Base-by-base conservation (phyloP, 352 stramenopile genomes). In the Phytophthora kernoviae region DNA sequence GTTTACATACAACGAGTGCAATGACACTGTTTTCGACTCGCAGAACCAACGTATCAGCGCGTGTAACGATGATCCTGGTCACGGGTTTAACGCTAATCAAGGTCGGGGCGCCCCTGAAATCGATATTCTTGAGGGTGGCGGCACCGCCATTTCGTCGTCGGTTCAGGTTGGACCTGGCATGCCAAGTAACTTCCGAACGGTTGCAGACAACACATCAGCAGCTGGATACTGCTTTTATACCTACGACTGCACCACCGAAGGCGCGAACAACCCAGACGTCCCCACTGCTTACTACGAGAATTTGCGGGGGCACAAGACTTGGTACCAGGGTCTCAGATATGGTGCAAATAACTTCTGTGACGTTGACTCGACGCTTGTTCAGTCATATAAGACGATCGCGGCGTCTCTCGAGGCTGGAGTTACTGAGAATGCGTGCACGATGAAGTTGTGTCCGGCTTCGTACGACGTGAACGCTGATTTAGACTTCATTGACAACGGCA, bases 91-190 rank as follows among this genome's bases (percentile, higher is more conserved):
- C 77, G 62, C 84, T 0, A 84, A 92, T 43, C 70, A 88, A 48
- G 96, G 95, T 11, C 84, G 96, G 5, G 96, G 96, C 24, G 91
- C 94, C 20, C 96, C 96, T 0, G 96, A 99, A 66, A 98, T 98
- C 61, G 95, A 99, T 79, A 78, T 99, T 18, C 75, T 99, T 6
- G 96, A 97, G 93, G 86, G 90, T 62, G 73, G 68, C 2, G 81
- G 93, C 15, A 72, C 64, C 4, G 77, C 82, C 7, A 87, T 97
- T 51, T 98, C 91, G 26, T 91, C 89, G 39, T 97, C 93, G 9
- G 78, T 97, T 12, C 96, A 99, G 59, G 67, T 98, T 32, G 77
- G 61, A 1, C 87, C 87, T 0, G 89, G 85, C 0, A 91, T 91
- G 73, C 72, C 85, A 0, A 22, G 62, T 0, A 59, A 89, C 21